Conservation (phyloP, 164 flowering plant species). For the Sextonia rubra region DNA sequence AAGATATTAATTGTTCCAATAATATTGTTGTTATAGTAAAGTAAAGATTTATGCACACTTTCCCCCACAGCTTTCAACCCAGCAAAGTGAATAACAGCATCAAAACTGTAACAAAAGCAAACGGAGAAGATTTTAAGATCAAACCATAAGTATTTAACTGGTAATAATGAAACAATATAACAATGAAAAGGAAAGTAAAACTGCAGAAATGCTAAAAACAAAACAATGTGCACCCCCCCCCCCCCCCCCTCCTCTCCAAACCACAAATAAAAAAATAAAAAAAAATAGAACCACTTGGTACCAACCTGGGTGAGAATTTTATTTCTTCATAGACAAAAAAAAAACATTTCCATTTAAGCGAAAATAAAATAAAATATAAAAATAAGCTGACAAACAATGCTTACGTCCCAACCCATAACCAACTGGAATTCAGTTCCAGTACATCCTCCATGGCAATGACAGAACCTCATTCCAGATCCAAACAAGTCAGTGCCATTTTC, state of each 20-base stretch:
- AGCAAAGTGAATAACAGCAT: constrained; percentile 97
- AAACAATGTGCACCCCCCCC: not conserved
- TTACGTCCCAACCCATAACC: too few relatives aligned
- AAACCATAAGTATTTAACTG: not conserved
- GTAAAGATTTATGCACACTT: constrained; percentile 81
- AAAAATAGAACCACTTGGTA: not conserved
- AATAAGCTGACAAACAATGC: too few relatives aligned
- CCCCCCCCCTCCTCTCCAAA: too few relatives aligned
- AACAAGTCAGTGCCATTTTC: too few relatives aligned
- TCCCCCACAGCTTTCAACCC: constrained; percentile 99
- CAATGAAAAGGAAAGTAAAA: not conserved
- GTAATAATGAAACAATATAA: not conserved
- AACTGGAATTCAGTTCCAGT: too few relatives aligned
- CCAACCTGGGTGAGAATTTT: too few relatives aligned
- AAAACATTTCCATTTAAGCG: too few relatives aligned
- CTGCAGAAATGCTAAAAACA: not conserved
- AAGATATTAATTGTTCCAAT: constrained; percentile 76
- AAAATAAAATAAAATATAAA: too few relatives aligned
- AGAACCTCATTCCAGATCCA: too few relatives aligned
- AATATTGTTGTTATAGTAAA: constrained; percentile 78
- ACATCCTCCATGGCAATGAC: too few relatives aligned
- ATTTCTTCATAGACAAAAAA: too few relatives aligned
- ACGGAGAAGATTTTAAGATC: not conserved
- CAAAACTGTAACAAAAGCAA: constrained; percentile 51
- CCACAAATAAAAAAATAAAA: too few relatives aligned